Evolutionary conservation across 2,329 filamentous ascomycete species (phyloP).

Genomic region (Didymella glomerata): DNA sequence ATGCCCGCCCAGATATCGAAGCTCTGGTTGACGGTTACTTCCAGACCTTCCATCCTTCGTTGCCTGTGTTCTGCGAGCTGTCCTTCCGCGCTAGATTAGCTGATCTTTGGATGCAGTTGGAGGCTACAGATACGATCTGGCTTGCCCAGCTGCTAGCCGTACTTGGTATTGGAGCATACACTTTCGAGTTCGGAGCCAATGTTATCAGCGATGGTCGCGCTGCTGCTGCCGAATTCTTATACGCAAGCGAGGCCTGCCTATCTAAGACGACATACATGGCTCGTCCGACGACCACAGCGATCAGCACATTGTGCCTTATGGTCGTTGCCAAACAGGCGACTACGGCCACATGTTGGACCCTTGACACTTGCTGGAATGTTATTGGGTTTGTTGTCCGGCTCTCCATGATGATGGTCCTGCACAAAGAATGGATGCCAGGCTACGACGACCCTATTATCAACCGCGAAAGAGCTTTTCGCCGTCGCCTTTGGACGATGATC

Average conservation of each 20-base stretch:
- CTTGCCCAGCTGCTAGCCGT: slow-evolving; percentile 31
- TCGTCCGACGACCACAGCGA: slow-evolving; percentile 23
- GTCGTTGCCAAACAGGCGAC: slow-evolving; percentile 35
- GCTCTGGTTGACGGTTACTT: slow-evolving; percentile 26
- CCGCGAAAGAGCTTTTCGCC: slow-evolving; percentile 23
- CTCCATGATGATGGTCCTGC: slow-evolving; percentile 31
- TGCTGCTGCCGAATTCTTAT: slow-evolving; percentile 26
- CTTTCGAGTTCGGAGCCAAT: slow-evolving; percentile 11
- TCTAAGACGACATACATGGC: slow-evolving; percentile 34
- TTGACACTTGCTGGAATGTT: slow-evolving; percentile 34
- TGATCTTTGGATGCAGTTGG: slow-evolving; percentile 17
- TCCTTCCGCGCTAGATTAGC: slow-evolving; percentile 20
- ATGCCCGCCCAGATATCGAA: slow-evolving; percentile 4
- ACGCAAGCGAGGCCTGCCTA: slow-evolving; percentile 35
- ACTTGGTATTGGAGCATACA: slow-evolving; percentile 33
- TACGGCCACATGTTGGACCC: slow-evolving; percentile 34
- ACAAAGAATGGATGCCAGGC: slow-evolving; percentile 26
- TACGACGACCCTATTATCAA: slow-evolving; percentile 13
- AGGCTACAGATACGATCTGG: slow-evolving; percentile 24
- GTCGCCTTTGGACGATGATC: slow-evolving; percentile 30
- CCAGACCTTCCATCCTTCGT: slow-evolving; percentile 21
- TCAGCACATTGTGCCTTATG: slow-evolving; percentile 34
- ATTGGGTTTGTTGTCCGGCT: slow-evolving; percentile 31
- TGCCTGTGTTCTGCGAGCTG: slow-evolving; percentile 23
- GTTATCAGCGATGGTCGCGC: slow-evolving; percentile 4